Base-by-base conservation (phyloP, 495 filamentous ascomycete genomes). In the Penicillium dipodomyicola region DNA sequence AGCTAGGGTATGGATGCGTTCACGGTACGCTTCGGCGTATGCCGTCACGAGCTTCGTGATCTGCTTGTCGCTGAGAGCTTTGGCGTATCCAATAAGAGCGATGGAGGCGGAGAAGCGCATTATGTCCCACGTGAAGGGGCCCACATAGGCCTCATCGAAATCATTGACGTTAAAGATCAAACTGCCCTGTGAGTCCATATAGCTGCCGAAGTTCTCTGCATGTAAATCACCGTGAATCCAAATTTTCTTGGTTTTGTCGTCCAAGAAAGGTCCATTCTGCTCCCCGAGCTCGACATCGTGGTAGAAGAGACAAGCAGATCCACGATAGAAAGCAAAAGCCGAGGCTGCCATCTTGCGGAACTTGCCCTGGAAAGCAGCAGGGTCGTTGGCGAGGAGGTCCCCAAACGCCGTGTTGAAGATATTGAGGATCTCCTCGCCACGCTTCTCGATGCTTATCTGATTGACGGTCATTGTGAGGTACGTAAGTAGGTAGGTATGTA, bases 291-390 rank as follows among this genome's bases (percentile, higher is more conserved):
- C 47, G 15, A 61, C 9, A 47, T 61, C 53, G 27, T 57, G 47
- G 49, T 61, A 61, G 49, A 61, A 61, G 23, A 61, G 52, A 25
- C 53, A 61, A 15, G 59, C 59, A 12, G 37, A 48, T 19, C 59
- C 59, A 9, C 59, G 59, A 49, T 61, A 61, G 49, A 61, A 61
- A 22, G 59, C 59, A 23, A 61, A 61, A 6, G 59, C 54, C n/a
- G 59, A 61, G 32, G 59, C 59, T 3, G 59, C 59, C 59, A 61
- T 61, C 47, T 61, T 61, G 41, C 59, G 53, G 53, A 61, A 61
- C 32, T 61, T 61, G 39, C 43, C 54, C 23, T 61, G 59, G 49
- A 61, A 61, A 5, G 59, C 59, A 5, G 54, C 23, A 8, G 59
- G 40, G 54, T 61, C 59, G 0, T 39, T 49, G 8, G 53, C 54